Percentiles rank a stretch among this genome's conserved stretches.
These are phyloP conservation scores for Danielia reshetovae DNA, from an alignment of 805 yeast genomes.

Conservation along the genomic window DNA sequence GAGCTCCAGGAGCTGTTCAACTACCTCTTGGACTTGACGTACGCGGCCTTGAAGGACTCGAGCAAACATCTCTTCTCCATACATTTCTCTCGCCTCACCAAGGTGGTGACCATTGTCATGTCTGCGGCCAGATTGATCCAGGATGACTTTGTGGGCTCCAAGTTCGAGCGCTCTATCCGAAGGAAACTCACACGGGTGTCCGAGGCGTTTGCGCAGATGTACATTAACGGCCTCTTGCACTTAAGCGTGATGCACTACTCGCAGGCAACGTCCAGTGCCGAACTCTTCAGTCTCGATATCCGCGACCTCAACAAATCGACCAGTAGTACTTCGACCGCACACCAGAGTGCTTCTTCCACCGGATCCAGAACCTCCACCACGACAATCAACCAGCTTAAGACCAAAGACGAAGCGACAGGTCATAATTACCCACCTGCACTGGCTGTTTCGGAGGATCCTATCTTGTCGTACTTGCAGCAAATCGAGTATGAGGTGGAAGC, in stretches of 20 bases:
- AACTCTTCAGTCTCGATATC: slow-evolving; percentile 30
- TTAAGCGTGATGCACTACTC: slow-evolving; percentile 40
- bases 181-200: slow-evolving; percentile 50
- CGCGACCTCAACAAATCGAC: slow-evolving; percentile 21
- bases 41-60: slow-evolving; percentile 48
- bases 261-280: slow-evolving; percentile 19
- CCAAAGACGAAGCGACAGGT: neutral
- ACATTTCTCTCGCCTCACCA: slow-evolving; percentile 51
- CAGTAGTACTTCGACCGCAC: slow-evolving; percentile 8
- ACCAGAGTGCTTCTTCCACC: slow-evolving; percentile 6
- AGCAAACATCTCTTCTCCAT: slow-evolving; percentile 50
- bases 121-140: slow-evolving; percentile 52
- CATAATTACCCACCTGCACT: neutral
- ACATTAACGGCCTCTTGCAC: slow-evolving; percentile 62
- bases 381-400: neutral
- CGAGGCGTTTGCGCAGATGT: slow-evolving; percentile 55
- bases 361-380: slow-evolving; percentile 1
- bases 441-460: slow-evolving; percentile 3
- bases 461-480: slow-evolving; percentile 30
- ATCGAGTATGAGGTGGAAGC: slow-evolving; percentile 37
- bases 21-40: slow-evolving; percentile 44
- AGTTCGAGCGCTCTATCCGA: slow-evolving; percentile 45
- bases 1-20: slow-evolving; percentile 46
- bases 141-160: slow-evolving; percentile 45
- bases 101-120: slow-evolving; percentile 50